phyloP scores from a whole-genome alignment of 129 eudicot species.

The Dittrichia graveolens region DNA sequence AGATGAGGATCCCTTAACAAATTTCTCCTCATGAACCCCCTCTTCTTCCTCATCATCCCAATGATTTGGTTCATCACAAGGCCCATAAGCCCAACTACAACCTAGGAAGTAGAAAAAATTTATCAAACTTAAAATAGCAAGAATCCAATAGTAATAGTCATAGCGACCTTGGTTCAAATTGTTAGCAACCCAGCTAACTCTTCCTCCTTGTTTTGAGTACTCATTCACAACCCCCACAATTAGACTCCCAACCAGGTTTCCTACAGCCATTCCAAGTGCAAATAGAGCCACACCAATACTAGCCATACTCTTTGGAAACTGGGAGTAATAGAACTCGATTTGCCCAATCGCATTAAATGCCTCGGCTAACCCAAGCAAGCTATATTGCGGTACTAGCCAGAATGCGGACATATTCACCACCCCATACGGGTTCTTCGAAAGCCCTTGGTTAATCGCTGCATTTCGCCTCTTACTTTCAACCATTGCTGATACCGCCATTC shows the following conservation, averaged over 20 bases:
- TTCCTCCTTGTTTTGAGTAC: slow-evolving; percentile 45
- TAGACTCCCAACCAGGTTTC: slow-evolving; percentile 58
- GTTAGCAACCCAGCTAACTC: slow-evolving; percentile 62
- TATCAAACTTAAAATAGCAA: slow-evolving; percentile 45
- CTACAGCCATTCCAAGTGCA: slow-evolving; percentile 60
- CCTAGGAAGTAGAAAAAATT: slow-evolving; percentile 60
- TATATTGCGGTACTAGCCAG: slow-evolving; percentile 74
- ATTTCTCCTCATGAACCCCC: slow-evolving; percentile 25
- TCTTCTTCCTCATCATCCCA: slow-evolving; percentile 45
- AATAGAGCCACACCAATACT: slow-evolving; percentile 77
- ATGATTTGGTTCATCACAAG: slow-evolving; percentile 43
- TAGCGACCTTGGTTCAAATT: slow-evolving; percentile 71
- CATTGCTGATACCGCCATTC: slow-evolving; percentile 49
- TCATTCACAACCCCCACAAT: slow-evolving; percentile 45
- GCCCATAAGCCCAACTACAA: slow-evolving; percentile 56
- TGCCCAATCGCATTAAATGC: slow-evolving; percentile 84
- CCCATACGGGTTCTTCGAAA: slow-evolving; percentile 28
- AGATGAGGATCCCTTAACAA: slow-evolving; percentile 28
- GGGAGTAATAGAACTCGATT: slow-evolving; percentile 72
- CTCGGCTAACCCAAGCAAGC: slow-evolving; percentile 66
- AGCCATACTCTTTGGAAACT: slow-evolving; percentile 82
- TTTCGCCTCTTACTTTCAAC: slow-evolving; percentile 56
- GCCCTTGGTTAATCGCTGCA: slow-evolving; percentile 52
- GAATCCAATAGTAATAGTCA: slow-evolving; percentile 80
- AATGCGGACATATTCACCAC: slow-evolving; percentile 68